A percentile compares a stretch with the other conserved stretches of the same genome.
Conservation (phyloP, 495 filamentous ascomycete genomes). For the Patellaria atrata region DNA sequence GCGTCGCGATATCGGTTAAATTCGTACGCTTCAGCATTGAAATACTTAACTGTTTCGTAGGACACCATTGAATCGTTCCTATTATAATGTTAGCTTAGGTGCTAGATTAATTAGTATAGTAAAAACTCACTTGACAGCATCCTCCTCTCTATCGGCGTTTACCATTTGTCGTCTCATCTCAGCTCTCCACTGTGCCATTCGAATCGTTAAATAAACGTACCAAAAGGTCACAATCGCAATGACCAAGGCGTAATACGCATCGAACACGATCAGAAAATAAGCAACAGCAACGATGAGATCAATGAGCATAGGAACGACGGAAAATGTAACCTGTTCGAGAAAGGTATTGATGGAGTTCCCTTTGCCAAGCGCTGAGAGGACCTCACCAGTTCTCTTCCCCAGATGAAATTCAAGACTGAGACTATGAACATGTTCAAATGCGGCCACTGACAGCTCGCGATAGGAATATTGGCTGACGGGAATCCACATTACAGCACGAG, state of each 20-base stretch:
- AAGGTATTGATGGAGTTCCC: conserved; percentile 94
- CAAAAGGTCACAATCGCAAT: conserved; percentile 86
- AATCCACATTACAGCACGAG: conserved; percentile 78
- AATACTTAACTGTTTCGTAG: conserved; percentile 98
- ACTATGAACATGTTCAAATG: conserved; percentile 92
- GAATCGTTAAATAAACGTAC: conserved; percentile 89
- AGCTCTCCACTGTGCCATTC: conserved; percentile 85
- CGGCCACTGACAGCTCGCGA: conserved; percentile 79
- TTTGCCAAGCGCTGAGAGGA: conserved; percentile 87
- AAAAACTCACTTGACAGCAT: conserved; percentile 62
- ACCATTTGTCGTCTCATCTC: conserved; percentile 86
- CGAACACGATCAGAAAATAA: conserved; percentile 68
- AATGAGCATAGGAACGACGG: conserved; percentile 85
- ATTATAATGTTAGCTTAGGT: conserved; percentile 4
- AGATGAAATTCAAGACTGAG: conserved; percentile 94
- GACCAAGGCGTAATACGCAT: conserved; percentile 84
- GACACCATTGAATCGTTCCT: conserved; percentile 93
- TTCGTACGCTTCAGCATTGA: conserved; percentile 91
- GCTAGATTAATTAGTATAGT: neutral
- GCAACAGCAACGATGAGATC: conserved; percentile 77
- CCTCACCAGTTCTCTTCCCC: conserved; percentile 91
- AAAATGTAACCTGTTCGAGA: conserved; percentile 88
- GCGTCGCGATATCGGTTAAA: conserved; percentile 72
- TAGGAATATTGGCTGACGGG: conserved; percentile 95
- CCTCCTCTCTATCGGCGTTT: conserved; percentile 84